Conservation (phyloP, 225 moss, liverwort and hornwort genomes). For the Marchantia polymorpha region DNA sequence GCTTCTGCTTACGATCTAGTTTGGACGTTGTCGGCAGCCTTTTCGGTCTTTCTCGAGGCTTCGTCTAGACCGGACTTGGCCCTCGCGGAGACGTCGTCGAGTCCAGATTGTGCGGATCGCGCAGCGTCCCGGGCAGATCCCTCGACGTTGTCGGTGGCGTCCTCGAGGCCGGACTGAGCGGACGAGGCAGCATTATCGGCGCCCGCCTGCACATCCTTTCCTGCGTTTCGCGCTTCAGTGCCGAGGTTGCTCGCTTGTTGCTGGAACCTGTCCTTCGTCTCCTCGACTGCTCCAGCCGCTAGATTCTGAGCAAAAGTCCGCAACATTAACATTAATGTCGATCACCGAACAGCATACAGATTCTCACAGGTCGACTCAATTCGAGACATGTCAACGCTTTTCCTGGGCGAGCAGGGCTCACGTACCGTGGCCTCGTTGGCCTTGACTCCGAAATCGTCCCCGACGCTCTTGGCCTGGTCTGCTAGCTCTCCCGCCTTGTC, state of each 20-base stretch:
- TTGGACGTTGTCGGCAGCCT: neutral
- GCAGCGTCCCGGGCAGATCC: neutral
- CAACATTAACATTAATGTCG: neutral
- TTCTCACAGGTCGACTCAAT: neutral
- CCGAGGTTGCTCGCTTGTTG: neutral
- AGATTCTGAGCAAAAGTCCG: neutral
- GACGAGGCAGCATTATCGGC: neutral
- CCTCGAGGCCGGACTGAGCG: neutral
- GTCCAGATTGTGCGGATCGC: neutral
- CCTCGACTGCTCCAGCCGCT: neutral
- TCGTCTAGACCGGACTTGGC: conserved; percentile 10
- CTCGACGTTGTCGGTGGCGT: neutral
- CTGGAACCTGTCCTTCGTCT: neutral
- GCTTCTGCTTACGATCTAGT: neutral
- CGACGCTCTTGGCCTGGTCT: conserved; percentile 1
- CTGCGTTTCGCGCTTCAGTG: neutral
- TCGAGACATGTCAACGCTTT: neutral
- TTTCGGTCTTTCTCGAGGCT: neutral
- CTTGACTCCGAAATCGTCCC: neutral
- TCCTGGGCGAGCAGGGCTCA: neutral
- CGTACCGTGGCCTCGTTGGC: conserved; percentile 5
- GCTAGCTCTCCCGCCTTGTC: conserved; percentile 1
- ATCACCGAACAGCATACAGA: neutral
- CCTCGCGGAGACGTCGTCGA: conserved; percentile 1
- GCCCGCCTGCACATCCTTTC: neutral